phyloP scores from a whole-genome alignment of 78 protist species.

The Monocercomonoides exilis region DNA sequence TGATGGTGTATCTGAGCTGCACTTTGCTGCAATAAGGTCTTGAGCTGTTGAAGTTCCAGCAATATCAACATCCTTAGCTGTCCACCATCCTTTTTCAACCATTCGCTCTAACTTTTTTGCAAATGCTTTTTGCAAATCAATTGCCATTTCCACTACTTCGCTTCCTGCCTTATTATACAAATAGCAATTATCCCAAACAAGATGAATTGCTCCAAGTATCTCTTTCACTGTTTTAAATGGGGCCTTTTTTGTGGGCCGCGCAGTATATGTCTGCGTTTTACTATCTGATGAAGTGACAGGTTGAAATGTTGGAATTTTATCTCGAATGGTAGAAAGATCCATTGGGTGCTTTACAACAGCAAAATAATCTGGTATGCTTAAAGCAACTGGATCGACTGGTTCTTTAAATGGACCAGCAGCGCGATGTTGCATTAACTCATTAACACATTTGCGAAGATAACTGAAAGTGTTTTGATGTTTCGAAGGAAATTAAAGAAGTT shows the following conservation, averaged over 20 bases:
- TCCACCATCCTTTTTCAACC: not conserved
- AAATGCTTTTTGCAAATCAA: not conserved
- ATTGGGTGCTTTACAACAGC: not conserved
- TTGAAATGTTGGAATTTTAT: not conserved
- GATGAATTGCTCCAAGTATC: not conserved
- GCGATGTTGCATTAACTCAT: not conserved
- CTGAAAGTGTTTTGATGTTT: too few species aligned
- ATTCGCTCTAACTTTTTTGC: not conserved
- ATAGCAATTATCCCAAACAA: not conserved
- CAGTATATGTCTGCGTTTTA: not conserved
- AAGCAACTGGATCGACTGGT: not conserved
- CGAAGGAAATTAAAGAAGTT: too few species aligned
- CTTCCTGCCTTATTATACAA: not conserved
- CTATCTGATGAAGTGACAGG: not conserved
- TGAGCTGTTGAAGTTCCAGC: not conserved
- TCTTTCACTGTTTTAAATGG: not conserved
- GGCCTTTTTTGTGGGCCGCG: not conserved
- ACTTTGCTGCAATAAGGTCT: not conserved
- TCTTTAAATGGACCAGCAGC: not conserved
- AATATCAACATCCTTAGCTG: not conserved
- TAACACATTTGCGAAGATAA: not conserved
- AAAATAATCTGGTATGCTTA: not conserved
- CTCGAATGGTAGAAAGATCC: not conserved
- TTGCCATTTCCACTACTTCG: not conserved
- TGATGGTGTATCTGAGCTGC: too few species aligned